Evolutionary conservation across 257 asterid genomes (phyloP).

Genomic region (Nicotiana undulata): DNA sequence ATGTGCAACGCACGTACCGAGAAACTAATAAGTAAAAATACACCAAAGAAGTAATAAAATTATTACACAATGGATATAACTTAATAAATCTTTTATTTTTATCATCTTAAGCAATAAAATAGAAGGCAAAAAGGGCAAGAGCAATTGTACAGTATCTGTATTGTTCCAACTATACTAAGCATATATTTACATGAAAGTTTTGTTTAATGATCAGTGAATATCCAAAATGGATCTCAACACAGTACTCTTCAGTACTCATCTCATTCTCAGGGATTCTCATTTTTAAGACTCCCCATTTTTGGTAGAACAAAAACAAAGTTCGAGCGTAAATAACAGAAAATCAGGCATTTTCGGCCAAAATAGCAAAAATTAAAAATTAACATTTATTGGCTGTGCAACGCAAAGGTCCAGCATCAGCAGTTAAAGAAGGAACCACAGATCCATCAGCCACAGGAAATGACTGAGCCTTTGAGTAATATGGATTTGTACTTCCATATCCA

Average conservation of each 20-base stretch:
- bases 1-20: too few relatives aligned
- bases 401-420: conserved; percentile 59
- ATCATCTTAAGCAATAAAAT: too few relatives aligned
- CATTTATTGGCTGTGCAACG: conserved; percentile 36
- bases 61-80: too few relatives aligned
- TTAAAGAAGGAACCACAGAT: conserved; percentile 49
- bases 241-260: not conserved
- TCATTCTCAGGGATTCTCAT: not conserved
- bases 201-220: not conserved
- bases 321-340: not conserved
- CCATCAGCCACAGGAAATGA: conserved; percentile 66
- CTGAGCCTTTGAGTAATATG: conserved; percentile 42
- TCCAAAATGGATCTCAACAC: conserved; percentile 7
- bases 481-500: conserved; percentile 52
- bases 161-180: too few relatives aligned
- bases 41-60: too few relatives aligned
- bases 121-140: too few relatives aligned
- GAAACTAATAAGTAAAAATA: too few relatives aligned
- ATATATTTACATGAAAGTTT: too few relatives aligned
- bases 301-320: not conserved
- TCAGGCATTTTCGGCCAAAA: not conserved
- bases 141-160: too few relatives aligned
- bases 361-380: not conserved
- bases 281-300: not conserved
- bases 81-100: too few relatives aligned